Conservation (phyloP, 352 stramenopile species). For the Phytophthora sojae region DNA sequence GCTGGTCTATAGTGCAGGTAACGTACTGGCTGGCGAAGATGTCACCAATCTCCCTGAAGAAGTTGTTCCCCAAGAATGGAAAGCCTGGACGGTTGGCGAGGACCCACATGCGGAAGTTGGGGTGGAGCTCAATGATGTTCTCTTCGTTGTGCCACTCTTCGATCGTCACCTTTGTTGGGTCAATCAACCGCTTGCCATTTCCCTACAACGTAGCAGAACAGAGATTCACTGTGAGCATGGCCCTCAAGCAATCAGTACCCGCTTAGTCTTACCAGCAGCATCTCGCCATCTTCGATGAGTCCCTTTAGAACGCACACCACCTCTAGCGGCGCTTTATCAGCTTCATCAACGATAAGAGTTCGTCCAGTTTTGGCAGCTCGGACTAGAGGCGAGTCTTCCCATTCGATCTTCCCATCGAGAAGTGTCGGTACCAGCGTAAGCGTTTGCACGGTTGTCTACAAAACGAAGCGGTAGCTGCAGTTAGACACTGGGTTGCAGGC, state of each 20-base stretch:
- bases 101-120: slow-evolving; percentile 94
- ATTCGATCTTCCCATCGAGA: slow-evolving; percentile 90
- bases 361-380: slow-evolving; percentile 91
- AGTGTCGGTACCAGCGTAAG: slow-evolving; percentile 92
- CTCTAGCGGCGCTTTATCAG: slow-evolving; percentile 96
- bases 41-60: slow-evolving; percentile 95
- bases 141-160: slow-evolving; percentile 71
- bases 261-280: slow-evolving; percentile 77
- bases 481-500: slow-evolving; percentile 3
- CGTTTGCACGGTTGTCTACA: slow-evolving; percentile 93
- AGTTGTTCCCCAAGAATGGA: slow-evolving; percentile 98
- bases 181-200: slow-evolving; percentile 89
- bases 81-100: slow-evolving; percentile 96
- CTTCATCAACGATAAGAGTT: slow-evolving; percentile 96
- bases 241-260: background rate
- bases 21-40: slow-evolving; percentile 93
- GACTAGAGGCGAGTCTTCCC: slow-evolving; percentile 95
- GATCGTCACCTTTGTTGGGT: slow-evolving; percentile 69
- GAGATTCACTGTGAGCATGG: background rate
- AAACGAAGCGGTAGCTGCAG: background rate
- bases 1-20: background rate
- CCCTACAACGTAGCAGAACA: slow-evolving; percentile 44
- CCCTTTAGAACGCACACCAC: slow-evolving; percentile 96
- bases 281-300: slow-evolving; percentile 96
- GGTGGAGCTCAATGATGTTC: slow-evolving; percentile 92